These are phyloP conservation scores for Linnemannia elongata DNA, from an alignment of 192 early-diverging fungal species.

Conservation along the genomic window DNA sequence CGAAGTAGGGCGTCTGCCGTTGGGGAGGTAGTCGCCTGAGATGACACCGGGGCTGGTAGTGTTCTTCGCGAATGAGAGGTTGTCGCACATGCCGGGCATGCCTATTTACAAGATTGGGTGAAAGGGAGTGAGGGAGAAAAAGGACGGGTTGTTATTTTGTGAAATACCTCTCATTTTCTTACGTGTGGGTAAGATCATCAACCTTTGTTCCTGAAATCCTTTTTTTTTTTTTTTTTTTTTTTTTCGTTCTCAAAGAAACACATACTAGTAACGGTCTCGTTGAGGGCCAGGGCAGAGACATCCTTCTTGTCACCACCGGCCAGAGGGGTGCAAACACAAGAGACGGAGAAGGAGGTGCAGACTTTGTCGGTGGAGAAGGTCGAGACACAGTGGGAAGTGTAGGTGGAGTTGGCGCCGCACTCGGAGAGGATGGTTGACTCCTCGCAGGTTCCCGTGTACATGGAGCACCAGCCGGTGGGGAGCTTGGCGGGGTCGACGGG, in stretches of 20 bases:
- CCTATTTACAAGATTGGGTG: background rate
- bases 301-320: conserved; percentile 18
- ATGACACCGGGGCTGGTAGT: conserved; percentile 25
- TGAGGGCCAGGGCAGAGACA: conserved; percentile 34
- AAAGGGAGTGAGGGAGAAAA: background rate
- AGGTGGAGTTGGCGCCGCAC: conserved; percentile 34
- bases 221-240: too few species aligned
- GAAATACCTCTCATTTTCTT: background rate
- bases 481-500: conserved; percentile 46
- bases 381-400: conserved; percentile 10
- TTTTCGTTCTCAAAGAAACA: background rate
- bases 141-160: background rate
- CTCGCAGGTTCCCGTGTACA: conserved; percentile 3
- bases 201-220: background rate
- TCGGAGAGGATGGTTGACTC: background rate
- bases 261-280: conserved; percentile 28
- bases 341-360: conserved; percentile 33
- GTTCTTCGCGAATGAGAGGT: conserved; percentile 28
- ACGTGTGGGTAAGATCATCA: too few species aligned
- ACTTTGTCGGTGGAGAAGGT: conserved; percentile 29
- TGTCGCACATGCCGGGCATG: conserved; percentile 25
- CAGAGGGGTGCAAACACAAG: conserved; percentile 24
- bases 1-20: conserved; percentile 21
- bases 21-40: conserved; percentile 38
- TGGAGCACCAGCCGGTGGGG: conserved; percentile 35